phyloP scores from a whole-genome alignment of 2,329 filamentous ascomycete genomes.

The Penicillium hesseltinei region DNA sequence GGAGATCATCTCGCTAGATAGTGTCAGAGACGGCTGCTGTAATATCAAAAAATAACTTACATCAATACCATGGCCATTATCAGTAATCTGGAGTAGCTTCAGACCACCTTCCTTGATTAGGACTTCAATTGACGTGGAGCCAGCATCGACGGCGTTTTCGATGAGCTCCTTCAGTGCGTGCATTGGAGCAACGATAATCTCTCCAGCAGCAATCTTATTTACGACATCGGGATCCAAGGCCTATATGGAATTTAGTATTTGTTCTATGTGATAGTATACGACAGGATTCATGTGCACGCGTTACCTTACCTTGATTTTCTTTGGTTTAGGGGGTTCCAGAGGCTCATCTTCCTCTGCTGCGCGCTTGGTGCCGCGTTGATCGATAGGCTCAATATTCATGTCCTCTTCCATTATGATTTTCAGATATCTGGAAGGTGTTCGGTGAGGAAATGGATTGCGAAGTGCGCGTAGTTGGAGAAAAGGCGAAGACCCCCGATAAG shows the following conservation, averaged over 20 bases:
- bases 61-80: conserved; percentile 94
- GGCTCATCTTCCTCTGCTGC: conserved; percentile 47
- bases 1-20: conserved; percentile 76
- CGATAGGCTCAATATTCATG: conserved; percentile 46
- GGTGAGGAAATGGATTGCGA: not conserved
- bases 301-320: conserved; percentile 46
- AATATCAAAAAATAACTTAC: conserved; percentile 49
- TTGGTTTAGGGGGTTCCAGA: conserved; percentile 39
- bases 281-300: not conserved
- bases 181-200: conserved; percentile 96
- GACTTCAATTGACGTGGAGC: conserved; percentile 85
- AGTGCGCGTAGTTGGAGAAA: conserved; percentile 13
- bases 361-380: conserved; percentile 48
- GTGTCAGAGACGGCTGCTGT: conserved; percentile 8
- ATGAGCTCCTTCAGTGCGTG: conserved; percentile 95
- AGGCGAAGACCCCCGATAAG: conserved; percentile 23
- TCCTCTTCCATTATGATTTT: conserved; percentile 33
- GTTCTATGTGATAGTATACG: conserved; percentile 2
- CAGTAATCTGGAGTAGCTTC: conserved; percentile 93
- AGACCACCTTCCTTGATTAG: conserved; percentile 92
- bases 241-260: conserved; percentile 44
- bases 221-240: conserved; percentile 88
- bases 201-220: conserved; percentile 97
- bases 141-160: conserved; percentile 97
- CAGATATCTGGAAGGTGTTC: not conserved